Conservation (phyloP, 352 stramenopile species). For the Globisporangium parvum region DNA sequence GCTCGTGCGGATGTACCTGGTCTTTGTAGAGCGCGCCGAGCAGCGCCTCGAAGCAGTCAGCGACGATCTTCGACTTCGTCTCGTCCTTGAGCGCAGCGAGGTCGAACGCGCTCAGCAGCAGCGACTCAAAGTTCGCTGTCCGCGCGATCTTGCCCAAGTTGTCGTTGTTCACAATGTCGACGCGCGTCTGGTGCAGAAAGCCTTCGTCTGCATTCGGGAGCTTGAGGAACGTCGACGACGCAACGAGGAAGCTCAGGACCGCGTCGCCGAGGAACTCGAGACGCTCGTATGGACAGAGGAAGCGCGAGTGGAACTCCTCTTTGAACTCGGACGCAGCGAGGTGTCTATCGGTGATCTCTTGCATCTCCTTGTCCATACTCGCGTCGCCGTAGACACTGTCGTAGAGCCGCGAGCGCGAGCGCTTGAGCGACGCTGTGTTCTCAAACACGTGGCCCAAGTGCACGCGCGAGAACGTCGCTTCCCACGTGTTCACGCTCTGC, state of each 20-base stretch:
- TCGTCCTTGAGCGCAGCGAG: constrained; percentile 43
- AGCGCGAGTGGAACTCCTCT: constrained; percentile 72
- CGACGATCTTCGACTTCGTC: constrained; percentile 65
- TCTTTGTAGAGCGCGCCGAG: constrained; percentile 79
- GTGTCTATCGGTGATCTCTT: constrained; percentile 50
- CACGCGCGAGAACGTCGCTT: constrained; percentile 70
- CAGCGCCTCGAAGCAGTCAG: constrained; percentile 79
- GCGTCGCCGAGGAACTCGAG: constrained; percentile 83
- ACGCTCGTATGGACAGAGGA: constrained; percentile 75
- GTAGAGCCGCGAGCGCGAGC: constrained; percentile 44
- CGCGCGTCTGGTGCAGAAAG: constrained; percentile 59
- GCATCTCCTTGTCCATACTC: constrained; percentile 35
- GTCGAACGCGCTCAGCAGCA: constrained; percentile 72
- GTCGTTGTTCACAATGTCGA: constrained; percentile 74
- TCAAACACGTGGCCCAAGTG: constrained; percentile 70
- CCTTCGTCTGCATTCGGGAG: constrained; percentile 58
- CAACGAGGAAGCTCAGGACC: constrained; percentile 78
- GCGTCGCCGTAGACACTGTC: constrained; percentile 16
- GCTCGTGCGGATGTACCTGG: too few species aligned
- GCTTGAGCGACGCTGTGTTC: constrained; percentile 50
- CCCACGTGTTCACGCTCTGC: constrained; percentile 78
- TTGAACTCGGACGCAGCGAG: constrained; percentile 56
- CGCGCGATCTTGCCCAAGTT: constrained; percentile 74
- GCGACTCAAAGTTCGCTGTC: constrained; percentile 62
- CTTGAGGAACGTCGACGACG: constrained; percentile 78